Evolutionary conservation across 1,284 basidiomycete genomes (phyloP).

Genomic region (Mycena sp.): DNA sequence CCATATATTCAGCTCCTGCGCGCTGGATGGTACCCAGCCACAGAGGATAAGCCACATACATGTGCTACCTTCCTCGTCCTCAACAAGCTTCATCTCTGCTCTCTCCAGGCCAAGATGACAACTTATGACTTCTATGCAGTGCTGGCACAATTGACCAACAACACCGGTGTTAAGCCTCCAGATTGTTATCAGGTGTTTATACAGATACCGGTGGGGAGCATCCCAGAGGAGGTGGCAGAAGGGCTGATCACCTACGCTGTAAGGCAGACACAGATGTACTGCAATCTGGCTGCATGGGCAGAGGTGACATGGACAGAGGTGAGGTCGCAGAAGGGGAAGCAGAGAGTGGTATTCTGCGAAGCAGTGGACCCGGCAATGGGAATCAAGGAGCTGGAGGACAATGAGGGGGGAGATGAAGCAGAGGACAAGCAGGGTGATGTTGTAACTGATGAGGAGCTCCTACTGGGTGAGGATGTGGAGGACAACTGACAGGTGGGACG

Average conservation of each 20-base stretch:
- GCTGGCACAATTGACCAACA: slow-evolving; percentile 25
- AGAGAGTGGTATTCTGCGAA: background rate
- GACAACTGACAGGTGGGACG: background rate
- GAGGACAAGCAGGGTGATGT: slow-evolving; percentile 8
- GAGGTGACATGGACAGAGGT: background rate
- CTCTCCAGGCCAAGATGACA: slow-evolving; percentile 31
- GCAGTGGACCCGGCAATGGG: background rate
- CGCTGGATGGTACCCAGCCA: slow-evolving; percentile 35
- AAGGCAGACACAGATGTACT: slow-evolving; percentile 6
- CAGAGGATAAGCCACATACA: background rate
- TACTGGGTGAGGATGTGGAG: background rate
- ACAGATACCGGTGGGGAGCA: background rate
- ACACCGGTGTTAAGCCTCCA: slow-evolving; percentile 3
- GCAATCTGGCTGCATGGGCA: background rate
- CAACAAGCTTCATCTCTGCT: slow-evolving; percentile 28
- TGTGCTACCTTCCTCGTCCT: slow-evolving; percentile 25
- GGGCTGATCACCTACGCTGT: slow-evolving; percentile 7
- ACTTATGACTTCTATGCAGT: slow-evolving; percentile 31
- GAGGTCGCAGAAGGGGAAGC: background rate
- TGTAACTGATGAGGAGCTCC: slow-evolving; percentile 5
- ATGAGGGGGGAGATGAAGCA: background rate
- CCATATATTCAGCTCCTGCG: slow-evolving; percentile 38
- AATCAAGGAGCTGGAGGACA: background rate
- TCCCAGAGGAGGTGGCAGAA: background rate
- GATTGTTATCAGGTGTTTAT: slow-evolving; percentile 9